Evolutionary conservation across 2,329 filamentous ascomycete genomes (phyloP).

Genomic region (Paracamarosporium sp.): DNA sequence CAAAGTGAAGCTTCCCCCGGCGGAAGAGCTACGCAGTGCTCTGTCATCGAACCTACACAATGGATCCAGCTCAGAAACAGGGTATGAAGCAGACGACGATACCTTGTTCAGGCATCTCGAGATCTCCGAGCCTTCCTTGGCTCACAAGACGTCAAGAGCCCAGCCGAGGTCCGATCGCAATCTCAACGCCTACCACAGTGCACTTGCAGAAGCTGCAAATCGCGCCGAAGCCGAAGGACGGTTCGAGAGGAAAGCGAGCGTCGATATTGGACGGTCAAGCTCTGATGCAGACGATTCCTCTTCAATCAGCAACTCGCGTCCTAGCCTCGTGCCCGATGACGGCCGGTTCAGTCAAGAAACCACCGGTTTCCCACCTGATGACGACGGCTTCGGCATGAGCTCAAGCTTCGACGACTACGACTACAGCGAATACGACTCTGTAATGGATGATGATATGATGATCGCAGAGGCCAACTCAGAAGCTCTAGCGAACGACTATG

Average conservation of each 20-base stretch:
- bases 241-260: constrained; percentile 68
- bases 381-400: constrained; percentile 40
- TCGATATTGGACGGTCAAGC: constrained; percentile 37
- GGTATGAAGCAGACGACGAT: constrained; percentile 43
- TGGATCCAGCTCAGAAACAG: constrained; percentile 26
- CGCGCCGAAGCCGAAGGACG: constrained; percentile 78
- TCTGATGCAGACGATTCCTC: constrained; percentile 43
- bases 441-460: constrained; percentile 76
- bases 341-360: constrained; percentile 57
- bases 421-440: constrained; percentile 62
- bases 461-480: constrained; percentile 96
- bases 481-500: constrained; percentile 87
- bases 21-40: constrained; percentile 20
- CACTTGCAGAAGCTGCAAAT: constrained; percentile 81
- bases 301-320: constrained; percentile 40
- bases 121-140: constrained; percentile 55
- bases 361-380: constrained; percentile 44
- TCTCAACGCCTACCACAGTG: constrained; percentile 79
- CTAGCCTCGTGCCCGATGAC: constrained; percentile 58
- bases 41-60: constrained; percentile 25
- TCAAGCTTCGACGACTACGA: constrained; percentile 57
- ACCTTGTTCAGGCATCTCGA: constrained; percentile 31
- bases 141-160: constrained; percentile 54
- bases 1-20: constrained; percentile 40
- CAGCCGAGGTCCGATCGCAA: constrained; percentile 51